These are phyloP conservation scores for Scheffersomyces segobiensis DNA, from an alignment of 1,139 yeast species.

Conservation along the genomic window DNA sequence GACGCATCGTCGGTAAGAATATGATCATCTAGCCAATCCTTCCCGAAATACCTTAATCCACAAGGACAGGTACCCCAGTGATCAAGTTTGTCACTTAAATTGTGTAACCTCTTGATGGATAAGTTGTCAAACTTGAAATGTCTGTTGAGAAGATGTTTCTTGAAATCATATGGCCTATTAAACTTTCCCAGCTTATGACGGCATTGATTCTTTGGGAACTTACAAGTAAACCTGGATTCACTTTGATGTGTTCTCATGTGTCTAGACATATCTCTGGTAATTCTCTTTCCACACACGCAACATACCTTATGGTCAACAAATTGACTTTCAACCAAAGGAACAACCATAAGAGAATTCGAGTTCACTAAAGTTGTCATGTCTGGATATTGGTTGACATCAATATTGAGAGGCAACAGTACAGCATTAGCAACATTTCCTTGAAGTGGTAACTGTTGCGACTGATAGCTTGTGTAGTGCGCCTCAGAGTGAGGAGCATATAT, in stretches of 20 bases:
- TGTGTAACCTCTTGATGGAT: constrained; percentile 48
- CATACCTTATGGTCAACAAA: constrained; percentile 36
- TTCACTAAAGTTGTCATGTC: constrained; percentile 45
- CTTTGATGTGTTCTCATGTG: constrained; percentile 66
- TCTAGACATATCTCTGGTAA: constrained; percentile 63
- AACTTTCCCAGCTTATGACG: constrained; percentile 58
- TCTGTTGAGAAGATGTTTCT: constrained; percentile 63
- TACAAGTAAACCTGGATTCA: constrained; percentile 58
- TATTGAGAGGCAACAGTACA: constrained; percentile 15
- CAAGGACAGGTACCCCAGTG: constrained; percentile 60
- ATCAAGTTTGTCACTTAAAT: constrained; percentile 53
- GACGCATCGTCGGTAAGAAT: constrained; percentile 36
- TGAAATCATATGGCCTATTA: constrained; percentile 70
- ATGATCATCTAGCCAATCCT: constrained; percentile 60
- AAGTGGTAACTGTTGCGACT: not conserved
- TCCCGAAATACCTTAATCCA: constrained; percentile 51
- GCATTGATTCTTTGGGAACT: constrained; percentile 57
- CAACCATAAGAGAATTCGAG: constrained; percentile 31
- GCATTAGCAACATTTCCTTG: not conserved
- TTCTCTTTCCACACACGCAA: constrained; percentile 55
- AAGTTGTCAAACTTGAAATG: constrained; percentile 60
- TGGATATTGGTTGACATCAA: constrained; percentile 29
- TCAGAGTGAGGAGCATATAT: not conserved
- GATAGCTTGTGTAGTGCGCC: not conserved
- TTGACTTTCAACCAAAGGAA: constrained; percentile 37